These are phyloP conservation scores for Rutstroemia sp. DNA, from an alignment of 2,329 filamentous ascomycete genomes.

Conservation along the genomic window DNA sequence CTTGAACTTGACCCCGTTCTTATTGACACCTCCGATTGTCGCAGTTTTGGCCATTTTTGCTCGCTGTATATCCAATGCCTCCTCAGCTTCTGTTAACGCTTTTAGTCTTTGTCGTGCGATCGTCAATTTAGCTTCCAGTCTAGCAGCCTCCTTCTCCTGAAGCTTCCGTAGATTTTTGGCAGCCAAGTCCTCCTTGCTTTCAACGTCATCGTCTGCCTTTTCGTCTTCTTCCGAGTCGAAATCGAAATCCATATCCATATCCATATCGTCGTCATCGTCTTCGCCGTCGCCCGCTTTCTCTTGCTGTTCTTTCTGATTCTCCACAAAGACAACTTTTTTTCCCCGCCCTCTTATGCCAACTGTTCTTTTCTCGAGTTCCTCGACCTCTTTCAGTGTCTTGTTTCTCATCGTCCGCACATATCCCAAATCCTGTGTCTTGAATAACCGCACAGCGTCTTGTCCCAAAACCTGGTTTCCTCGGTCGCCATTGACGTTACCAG, in stretches of 20 bases:
- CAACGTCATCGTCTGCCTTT: conserved; percentile 11
- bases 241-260: conserved; percentile 28
- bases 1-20: conserved; percentile 55
- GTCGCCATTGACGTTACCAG: conserved; percentile 49
- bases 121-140: conserved; percentile 42
- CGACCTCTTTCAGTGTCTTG: conserved; percentile 50
- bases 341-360: conserved; percentile 32
- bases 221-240: conserved; percentile 13
- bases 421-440: conserved; percentile 63
- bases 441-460: conserved; percentile 50
- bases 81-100: conserved; percentile 48
- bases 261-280: conserved; percentile 11
- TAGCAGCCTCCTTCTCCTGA: conserved; percentile 38
- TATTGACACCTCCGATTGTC: conserved; percentile 51
- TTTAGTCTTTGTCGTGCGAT: conserved; percentile 47
- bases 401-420: conserved; percentile 58
- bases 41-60: conserved; percentile 60
- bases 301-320: conserved; percentile 23
- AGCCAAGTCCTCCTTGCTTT: conserved; percentile 18
- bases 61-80: conserved; percentile 49
- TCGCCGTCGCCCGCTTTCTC: conserved; percentile 16
- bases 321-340: conserved; percentile 32
- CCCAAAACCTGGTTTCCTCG: conserved; percentile 49
- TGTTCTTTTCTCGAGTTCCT: conserved; percentile 45
- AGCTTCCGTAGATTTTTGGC: conserved; percentile 33